A percentile compares a stretch with the other conserved stretches of the same genome.
These are phyloP conservation scores for Bipolaris cookei DNA, from an alignment of 2,329 filamentous ascomycete genomes.

Conservation along the genomic window DNA sequence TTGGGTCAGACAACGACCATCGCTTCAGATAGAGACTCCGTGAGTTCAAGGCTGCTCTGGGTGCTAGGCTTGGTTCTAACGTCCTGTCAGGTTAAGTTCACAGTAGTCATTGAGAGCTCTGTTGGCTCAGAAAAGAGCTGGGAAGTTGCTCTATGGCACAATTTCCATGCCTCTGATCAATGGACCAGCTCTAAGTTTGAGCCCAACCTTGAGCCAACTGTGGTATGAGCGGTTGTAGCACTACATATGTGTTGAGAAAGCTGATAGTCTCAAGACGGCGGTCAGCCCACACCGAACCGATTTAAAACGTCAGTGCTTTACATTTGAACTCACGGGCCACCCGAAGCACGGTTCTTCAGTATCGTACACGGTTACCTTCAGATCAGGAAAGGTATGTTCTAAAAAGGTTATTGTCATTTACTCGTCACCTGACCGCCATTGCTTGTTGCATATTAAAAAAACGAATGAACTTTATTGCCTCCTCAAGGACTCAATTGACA, in stretches of 20 bases:
- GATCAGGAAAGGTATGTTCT: constrained; percentile 50
- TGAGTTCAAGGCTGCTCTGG: constrained; percentile 31
- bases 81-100: constrained; percentile 61
- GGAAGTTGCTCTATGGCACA: constrained; percentile 79
- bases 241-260: not conserved
- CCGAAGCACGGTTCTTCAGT: constrained; percentile 57
- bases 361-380: constrained; percentile 75
- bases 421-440: not conserved
- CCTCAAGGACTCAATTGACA: not conserved
- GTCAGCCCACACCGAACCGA: constrained; percentile 21
- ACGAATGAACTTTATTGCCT: not conserved
- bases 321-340: constrained; percentile 53
- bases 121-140: constrained; percentile 63
- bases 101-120: constrained; percentile 72
- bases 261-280: constrained; percentile 32
- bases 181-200: constrained; percentile 67
- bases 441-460: not conserved
- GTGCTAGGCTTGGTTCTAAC: constrained; percentile 16
- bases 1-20: constrained; percentile 76
- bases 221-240: constrained; percentile 25
- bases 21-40: constrained; percentile 48
- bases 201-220: constrained; percentile 34
- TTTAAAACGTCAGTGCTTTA: constrained; percentile 60
- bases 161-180: constrained; percentile 61
- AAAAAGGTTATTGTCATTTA: too few relatives aligned